Conservation (phyloP, 305 asterid genomes). For the Solanum hybrid region DNA sequence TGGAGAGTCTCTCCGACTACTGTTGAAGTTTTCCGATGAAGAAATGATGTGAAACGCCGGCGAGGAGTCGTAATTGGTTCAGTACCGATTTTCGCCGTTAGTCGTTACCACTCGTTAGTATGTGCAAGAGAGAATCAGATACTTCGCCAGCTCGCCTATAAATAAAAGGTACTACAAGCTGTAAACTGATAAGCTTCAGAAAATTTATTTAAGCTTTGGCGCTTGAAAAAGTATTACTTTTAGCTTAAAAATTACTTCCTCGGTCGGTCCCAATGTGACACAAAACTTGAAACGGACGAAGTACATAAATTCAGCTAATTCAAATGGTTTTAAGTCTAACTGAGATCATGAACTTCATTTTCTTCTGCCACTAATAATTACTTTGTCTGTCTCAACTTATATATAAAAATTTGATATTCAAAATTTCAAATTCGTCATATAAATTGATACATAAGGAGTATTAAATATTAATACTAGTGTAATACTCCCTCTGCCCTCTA, state of each 20-base stretch:
- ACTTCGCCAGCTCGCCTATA: not conserved
- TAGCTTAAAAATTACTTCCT: not conserved
- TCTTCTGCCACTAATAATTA: not conserved
- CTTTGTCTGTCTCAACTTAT: not conserved
- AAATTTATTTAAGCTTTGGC: not conserved
- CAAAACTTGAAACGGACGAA: not conserved
- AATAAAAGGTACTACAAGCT: not conserved
- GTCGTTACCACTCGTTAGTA: not conserved
- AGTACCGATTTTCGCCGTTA: not conserved
- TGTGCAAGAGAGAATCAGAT: not conserved
- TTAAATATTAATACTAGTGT: not conserved
- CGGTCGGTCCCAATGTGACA: not conserved
- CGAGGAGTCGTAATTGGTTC: not conserved
- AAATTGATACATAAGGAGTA: not conserved
- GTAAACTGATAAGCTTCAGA: not conserved
- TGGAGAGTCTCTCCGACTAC: not conserved
- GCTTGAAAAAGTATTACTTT: not conserved
- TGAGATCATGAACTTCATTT: not conserved
- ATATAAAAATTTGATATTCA: not conserved
- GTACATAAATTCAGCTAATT: not conserved
- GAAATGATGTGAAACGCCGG: not conserved
- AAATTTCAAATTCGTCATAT: not conserved
- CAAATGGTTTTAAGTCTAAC: not conserved
- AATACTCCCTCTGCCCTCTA: not conserved
- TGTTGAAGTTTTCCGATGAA: not conserved